Percentiles rank a stretch among this genome's conserved stretches.
phyloP scores from a whole-genome alignment of 1,284 basidiomycete genomes.

The Butyriboletus appendiculatus region DNA sequence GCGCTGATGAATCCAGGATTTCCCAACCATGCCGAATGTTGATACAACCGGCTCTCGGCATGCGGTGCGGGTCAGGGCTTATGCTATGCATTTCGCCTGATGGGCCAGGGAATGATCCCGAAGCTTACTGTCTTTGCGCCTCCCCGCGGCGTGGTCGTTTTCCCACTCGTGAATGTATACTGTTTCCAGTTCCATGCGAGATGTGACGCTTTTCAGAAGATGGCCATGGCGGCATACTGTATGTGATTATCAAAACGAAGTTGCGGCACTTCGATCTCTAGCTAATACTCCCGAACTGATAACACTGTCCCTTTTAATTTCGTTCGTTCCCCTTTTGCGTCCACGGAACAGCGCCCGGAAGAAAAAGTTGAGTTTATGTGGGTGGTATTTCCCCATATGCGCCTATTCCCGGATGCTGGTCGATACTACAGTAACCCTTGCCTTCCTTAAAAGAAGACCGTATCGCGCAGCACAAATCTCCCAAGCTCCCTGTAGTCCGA shows the following conservation, averaged over 20 bases:
- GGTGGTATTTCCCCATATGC: background rate
- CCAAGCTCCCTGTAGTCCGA: conserved; percentile 62
- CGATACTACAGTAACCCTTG: background rate
- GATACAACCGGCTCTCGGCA: background rate
- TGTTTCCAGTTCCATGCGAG: conserved; percentile 14
- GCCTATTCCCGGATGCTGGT: background rate
- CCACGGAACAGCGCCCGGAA: conserved; percentile 1
- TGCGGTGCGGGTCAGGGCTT: conserved; percentile 12
- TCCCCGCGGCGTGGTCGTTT: conserved; percentile 10
- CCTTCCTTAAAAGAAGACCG: conserved; percentile 57
- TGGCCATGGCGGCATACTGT: background rate
- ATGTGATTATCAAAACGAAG: conserved; percentile 16
- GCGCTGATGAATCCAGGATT: conserved; percentile 4
- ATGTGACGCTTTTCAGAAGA: conserved; percentile 8
- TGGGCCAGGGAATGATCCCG: conserved; percentile 3
- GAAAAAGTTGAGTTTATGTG: background rate
- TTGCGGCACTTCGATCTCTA: conserved; percentile 9
- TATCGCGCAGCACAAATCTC: conserved; percentile 63
- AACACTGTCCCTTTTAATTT: conserved; percentile 9
- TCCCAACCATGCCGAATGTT: conserved; percentile 3
- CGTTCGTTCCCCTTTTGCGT: background rate
- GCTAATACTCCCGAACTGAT: conserved; percentile 4
- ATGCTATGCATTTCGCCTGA: conserved; percentile 17
- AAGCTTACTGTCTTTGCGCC: conserved; percentile 5
- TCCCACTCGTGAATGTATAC: conserved; percentile 7